Percentiles rank a stretch among this genome's conserved stretches.
These are phyloP conservation scores for Diplodia mutila DNA, from an alignment of 2,329 filamentous ascomycete genomes.

Conservation along the genomic window DNA sequence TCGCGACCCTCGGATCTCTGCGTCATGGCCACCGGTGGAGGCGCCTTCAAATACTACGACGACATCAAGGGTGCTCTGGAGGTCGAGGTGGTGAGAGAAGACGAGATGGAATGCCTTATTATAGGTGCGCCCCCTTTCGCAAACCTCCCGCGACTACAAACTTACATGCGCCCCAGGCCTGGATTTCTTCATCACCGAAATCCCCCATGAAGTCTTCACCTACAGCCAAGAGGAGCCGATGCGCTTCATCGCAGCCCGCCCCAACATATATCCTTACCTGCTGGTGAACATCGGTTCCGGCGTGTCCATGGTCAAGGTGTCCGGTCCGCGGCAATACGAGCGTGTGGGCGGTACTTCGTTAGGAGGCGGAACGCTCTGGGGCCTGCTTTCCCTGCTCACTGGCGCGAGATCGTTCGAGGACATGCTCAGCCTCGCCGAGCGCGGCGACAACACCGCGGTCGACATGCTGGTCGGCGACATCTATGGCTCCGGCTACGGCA, in stretches of 20 bases:
- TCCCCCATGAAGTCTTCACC: constrained; percentile 94
- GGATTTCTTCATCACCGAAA: constrained; percentile 98
- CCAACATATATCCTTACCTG: constrained; percentile 94
- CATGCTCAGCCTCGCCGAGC: constrained; percentile 90
- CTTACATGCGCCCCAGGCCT: constrained; percentile 61
- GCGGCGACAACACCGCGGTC: constrained; percentile 88
- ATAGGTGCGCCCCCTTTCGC: constrained; percentile 66
- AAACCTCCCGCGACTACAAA: not conserved
- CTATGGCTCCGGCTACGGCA: constrained; percentile 92
- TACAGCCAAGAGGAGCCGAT: constrained; percentile 85
- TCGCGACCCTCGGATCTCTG: constrained; percentile 73
- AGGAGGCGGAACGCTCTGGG: constrained; percentile 97
- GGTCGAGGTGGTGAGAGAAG: constrained; percentile 87
- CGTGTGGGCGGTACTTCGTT: constrained; percentile 94
- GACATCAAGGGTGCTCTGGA: constrained; percentile 80
- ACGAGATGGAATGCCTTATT: constrained; percentile 99
- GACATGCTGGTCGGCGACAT: constrained; percentile 98
- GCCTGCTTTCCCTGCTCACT: constrained; percentile 85
- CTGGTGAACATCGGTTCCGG: constrained; percentile 98
- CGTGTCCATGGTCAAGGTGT: constrained; percentile 96
- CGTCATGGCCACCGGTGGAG: constrained; percentile 94
- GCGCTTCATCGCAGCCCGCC: constrained; percentile 76
- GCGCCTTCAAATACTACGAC: constrained; percentile 96
- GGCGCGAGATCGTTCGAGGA: constrained; percentile 96
- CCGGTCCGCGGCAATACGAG: constrained; percentile 80